Base-by-base conservation (phyloP, 805 yeast genomes). In the Candida vartiovaarae region DNA sequence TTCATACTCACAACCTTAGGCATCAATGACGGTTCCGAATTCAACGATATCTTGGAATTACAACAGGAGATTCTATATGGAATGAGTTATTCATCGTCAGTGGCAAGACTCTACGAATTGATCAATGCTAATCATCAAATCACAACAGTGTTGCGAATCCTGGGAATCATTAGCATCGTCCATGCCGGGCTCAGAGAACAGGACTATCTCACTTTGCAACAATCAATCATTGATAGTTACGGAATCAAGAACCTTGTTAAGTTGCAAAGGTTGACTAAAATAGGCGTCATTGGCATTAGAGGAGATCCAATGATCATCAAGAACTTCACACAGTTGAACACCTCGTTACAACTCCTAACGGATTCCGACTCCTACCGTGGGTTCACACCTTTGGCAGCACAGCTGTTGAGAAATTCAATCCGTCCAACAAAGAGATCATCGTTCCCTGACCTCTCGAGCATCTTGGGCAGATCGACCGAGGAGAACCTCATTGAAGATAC, bases 351-450 rank as follows among this genome's bases (percentile, higher is more conserved):
- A 46, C 57, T 77, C 53, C 66, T 75, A 61, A 77, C 86, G 29
- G 35, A 10, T 10, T 7, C 35, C 11, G 23, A 15, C 10, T 25
- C 36, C 1, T 78, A 84, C 47, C 84, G 96, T 5, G 93, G 95
- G 1, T 84, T 78, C 29, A 84, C 88, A 0, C 98, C 99, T 3
- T 60, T 91, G 4, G 65, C 78, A 2, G 71, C 80, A 4, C 70
- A 97, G 47, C 54, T 89, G 9, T 72, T 86, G 3, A 89, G 90
- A 62, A 64, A 79, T 23, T 69, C 84, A n/a, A 78, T 81, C 50
- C 74, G 72, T 40, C 60, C 31, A 55, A 64, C 41, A 36, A 45
- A 38, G 15, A 44, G 54, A 37, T 53, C 62, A 4, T 44, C 59
- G 5, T 71, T 73, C 74, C 59, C 62, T 9, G 73, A 68, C 27